These are phyloP conservation scores for Trypanosoma melophagium DNA, from an alignment of 208 protist species.

Conservation along the genomic window DNA sequence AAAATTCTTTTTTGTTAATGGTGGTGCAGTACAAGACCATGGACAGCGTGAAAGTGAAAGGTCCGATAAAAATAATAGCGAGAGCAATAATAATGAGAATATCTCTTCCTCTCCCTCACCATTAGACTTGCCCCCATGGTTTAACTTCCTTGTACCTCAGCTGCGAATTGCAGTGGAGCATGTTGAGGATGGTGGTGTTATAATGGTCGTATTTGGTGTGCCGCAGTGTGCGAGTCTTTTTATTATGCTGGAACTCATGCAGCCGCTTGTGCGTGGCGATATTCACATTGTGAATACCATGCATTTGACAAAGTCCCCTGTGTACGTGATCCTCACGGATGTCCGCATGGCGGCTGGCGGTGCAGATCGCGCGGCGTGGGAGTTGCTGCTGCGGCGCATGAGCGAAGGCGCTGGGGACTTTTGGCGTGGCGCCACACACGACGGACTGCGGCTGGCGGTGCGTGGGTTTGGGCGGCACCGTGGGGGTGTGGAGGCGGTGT, in stretches of 20 bases:
- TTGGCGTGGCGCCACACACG: constrained; percentile 71
- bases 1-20: constrained; percentile 73
- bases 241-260: constrained; percentile 41
- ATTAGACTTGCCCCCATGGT: constrained; percentile 63
- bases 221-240: constrained; percentile 74
- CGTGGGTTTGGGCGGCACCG: constrained; percentile 45
- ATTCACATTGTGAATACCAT: constrained; percentile 64
- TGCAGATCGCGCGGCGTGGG: constrained; percentile 7
- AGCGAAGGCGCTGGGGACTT: constrained; percentile 36
- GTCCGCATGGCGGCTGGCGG: neutral
- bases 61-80: neutral
- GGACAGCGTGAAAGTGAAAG: constrained; percentile 48
- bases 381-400: neutral
- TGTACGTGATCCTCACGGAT: constrained; percentile 53
- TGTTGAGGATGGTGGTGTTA: constrained; percentile 42
- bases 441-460: constrained; percentile 47
- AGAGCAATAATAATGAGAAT: neutral
- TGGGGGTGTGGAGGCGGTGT: constrained; percentile 39
- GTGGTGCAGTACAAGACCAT: constrained; percentile 78
- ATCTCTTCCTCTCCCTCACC: neutral
- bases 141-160: constrained; percentile 75
- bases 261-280: constrained; percentile 27
- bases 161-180: constrained; percentile 50
- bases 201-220: constrained; percentile 76
- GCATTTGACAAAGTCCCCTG: constrained; percentile 63